These are phyloP conservation scores for Boletus coccyginus DNA, from an alignment of 768 basidiomycete species.

Conservation along the genomic window DNA sequence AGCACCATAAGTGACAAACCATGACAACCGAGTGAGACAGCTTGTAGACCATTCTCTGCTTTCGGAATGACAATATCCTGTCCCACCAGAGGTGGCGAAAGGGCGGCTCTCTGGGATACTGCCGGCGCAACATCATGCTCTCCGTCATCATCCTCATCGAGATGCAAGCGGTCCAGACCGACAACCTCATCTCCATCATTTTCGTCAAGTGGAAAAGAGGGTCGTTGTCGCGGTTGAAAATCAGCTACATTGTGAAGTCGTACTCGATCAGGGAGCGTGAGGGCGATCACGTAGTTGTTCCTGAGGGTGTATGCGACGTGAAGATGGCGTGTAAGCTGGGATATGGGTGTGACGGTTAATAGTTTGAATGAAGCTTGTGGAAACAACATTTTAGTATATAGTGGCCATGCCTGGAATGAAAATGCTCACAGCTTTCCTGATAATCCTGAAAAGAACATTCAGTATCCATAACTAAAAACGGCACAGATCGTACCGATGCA, in stretches of 20 bases:
- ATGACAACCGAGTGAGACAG: constrained; percentile 42
- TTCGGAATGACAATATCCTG: constrained; percentile 24
- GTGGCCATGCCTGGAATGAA: not conserved
- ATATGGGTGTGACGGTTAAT: constrained; percentile 48
- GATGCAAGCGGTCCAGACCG: constrained; percentile 21
- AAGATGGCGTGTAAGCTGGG: constrained; percentile 34
- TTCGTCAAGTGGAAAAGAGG: constrained; percentile 39
- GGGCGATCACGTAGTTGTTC: constrained; percentile 53
- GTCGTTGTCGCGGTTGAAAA: constrained; percentile 43
- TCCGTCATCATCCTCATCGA: constrained; percentile 30
- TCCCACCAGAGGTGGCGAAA: constrained; percentile 17
- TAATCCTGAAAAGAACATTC: constrained; percentile 53
- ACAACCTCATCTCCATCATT: constrained; percentile 22
- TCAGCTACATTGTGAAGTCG: constrained; percentile 46
- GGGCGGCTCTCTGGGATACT: not conserved
- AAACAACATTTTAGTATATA: constrained; percentile 3
- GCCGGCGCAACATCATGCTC: constrained; percentile 9
- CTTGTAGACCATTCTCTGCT: constrained; percentile 30
- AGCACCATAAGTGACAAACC: constrained; percentile 33
- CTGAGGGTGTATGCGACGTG: constrained; percentile 42
- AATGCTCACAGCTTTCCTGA: constrained; percentile 64
- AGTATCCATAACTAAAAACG: not conserved
- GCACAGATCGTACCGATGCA: constrained; percentile 47
- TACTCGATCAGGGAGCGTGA: constrained; percentile 41
- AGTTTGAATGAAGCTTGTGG: constrained; percentile 63